phyloP scores from a whole-genome alignment of 2,329 filamentous ascomycete species.

The Colletotrichum sp. region DNA sequence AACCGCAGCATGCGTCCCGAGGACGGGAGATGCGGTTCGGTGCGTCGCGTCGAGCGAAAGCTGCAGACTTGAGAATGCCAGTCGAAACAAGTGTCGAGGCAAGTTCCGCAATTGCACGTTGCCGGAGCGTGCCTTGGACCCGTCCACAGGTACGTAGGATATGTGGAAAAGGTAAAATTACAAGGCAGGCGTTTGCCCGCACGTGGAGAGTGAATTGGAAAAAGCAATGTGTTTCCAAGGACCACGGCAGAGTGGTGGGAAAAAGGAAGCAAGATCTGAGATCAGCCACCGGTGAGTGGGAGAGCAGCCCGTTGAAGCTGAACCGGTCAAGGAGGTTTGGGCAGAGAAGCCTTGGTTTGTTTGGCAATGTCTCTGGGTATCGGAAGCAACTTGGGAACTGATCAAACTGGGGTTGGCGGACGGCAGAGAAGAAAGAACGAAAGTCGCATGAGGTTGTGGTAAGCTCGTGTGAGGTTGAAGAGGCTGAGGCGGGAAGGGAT shows the following conservation, averaged over 20 bases:
- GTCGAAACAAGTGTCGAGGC: not conserved
- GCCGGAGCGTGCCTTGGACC: not conserved
- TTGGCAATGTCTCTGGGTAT: not conserved
- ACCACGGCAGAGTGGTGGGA: not conserved
- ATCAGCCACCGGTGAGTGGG: not conserved
- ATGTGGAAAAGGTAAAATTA: not conserved
- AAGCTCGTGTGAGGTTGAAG: conserved; percentile 4
- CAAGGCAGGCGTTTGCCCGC: not conserved
- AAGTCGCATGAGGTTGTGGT: not conserved
- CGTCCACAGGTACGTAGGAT: not conserved
- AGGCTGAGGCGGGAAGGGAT: conserved; percentile 8
- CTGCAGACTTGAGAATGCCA: not conserved
- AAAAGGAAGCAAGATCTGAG: conserved; percentile 1
- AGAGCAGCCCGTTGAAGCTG: not conserved
- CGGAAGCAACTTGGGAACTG: not conserved
- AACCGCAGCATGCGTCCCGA: not conserved
- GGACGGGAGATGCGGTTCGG: not conserved
- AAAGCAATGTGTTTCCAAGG: not conserved
- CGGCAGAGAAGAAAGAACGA: not conserved
- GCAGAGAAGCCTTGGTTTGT: not conserved
- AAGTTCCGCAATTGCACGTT: not conserved
- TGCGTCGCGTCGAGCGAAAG: not conserved
- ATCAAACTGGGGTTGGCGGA: not conserved
- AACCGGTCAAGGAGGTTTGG: not conserved
- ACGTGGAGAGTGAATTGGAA: not conserved